phyloP scores from a whole-genome alignment of 768 basidiomycete genomes.

The Melanogaster broomeanus region DNA sequence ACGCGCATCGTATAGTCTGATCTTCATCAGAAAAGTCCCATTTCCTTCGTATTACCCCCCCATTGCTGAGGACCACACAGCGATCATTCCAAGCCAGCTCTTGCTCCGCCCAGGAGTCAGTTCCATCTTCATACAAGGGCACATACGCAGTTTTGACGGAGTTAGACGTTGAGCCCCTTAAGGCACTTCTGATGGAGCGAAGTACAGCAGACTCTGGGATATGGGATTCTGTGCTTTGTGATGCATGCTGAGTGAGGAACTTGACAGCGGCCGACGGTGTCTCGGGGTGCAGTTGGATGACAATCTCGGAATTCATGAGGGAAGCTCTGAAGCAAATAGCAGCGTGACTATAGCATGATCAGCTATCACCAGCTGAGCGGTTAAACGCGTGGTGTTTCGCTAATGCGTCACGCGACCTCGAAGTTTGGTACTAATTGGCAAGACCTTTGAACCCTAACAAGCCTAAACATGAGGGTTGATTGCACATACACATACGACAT shows the following conservation, averaged over 20 bases:
- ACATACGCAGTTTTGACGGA: conserved; percentile 43
- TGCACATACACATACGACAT: too few relatives aligned
- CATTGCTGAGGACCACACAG: conserved; percentile 63
- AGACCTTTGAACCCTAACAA: conserved; percentile 10
- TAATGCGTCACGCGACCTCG: conserved; percentile 1
- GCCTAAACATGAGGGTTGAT: conserved; percentile 10
- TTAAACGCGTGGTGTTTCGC: too few relatives aligned
- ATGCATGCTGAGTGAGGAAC: conserved; percentile 37
- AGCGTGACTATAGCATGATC: background rate
- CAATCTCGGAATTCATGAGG: conserved; percentile 21
- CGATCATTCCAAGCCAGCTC: conserved; percentile 72
- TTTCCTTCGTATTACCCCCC: conserved; percentile 67
- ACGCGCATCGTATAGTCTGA: conserved; percentile 77
- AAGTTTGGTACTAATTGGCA: background rate
- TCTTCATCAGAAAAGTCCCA: conserved; percentile 76
- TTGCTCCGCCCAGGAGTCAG: conserved; percentile 50
- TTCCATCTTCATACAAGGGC: conserved; percentile 40
- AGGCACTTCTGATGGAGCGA: conserved; percentile 56
- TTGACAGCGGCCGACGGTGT: conserved; percentile 45
- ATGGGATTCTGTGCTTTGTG: conserved; percentile 9
- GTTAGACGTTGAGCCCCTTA: conserved; percentile 55
- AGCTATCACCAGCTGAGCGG: background rate
- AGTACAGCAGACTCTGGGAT: conserved; percentile 44
- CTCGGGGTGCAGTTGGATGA: conserved; percentile 43
- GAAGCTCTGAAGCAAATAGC: background rate